Base-by-base conservation (phyloP, 192 early-diverging fungal genomes). In the Phycomyces blakesleeanus region DNA sequence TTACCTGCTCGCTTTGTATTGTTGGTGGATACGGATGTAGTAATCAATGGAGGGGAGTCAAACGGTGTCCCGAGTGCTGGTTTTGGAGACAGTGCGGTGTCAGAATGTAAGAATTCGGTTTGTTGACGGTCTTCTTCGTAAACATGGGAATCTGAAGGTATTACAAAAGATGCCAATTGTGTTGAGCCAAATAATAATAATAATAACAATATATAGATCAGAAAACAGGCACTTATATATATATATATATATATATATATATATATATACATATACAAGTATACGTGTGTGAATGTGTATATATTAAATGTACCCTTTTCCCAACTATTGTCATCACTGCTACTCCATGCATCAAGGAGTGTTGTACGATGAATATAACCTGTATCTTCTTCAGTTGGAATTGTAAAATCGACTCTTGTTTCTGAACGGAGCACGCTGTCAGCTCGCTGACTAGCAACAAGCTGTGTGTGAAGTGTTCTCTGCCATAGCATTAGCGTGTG, bases 281-380 rank as follows among this genome's bases (percentile, higher is more conserved):
- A n/a, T n/a, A n/a, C n/a, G n/a, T n/a, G n/a, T n/a, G n/a, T n/a
- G n/a, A n/a, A n/a, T n/a, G n/a, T n/a, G n/a, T n/a, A n/a, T n/a
- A 37, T 59, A 16, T 26, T 11, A n/a, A 37, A 56, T 11, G 11
- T 61, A 61, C 59, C 59, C 50, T 61, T 61, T 20, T 61, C 59
- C 59, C 59, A 61, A 12, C 59, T 49, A 61, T 61, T 61, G 12
- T 61, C 59, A 20, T 61, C 44, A 47, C 44, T 47, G 44, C 44
- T 47, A 47, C 44, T 47, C 44, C 44, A 47, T 47, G 44, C 44
- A 11, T 47, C 44, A 14, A 47, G 12, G 44, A 47, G 44, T 39
- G 38, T 18, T 54, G 51, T 54, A 40, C 37, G 2, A 25, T 59
- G 20, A 21, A 11, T 12, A 41, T 59, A 41, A 38, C 8, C 41